Evolutionary conservation across 306 rosid species (phyloP).

Genomic region (Quercus aquifolioides): DNA sequence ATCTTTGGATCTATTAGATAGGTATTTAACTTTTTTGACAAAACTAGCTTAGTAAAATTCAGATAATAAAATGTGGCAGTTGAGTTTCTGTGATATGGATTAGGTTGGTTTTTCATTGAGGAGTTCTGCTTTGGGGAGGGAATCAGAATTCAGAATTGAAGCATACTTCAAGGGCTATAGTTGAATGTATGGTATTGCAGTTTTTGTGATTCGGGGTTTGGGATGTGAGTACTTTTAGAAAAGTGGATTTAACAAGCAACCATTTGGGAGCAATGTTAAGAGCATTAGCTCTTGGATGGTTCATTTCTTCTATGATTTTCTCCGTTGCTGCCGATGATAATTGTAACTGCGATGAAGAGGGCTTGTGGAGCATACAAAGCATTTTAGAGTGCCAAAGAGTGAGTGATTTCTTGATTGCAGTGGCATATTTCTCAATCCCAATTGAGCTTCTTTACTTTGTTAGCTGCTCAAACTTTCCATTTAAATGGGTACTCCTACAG

Average conservation of each 20-base stretch:
- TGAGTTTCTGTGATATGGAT: neutral
- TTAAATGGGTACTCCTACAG: conserved; percentile 96
- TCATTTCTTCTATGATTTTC: conserved; percentile 45
- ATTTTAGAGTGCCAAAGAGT: conserved; percentile 92
- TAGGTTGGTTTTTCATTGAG: neutral
- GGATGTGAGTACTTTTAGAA: conserved; percentile 25
- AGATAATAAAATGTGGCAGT: neutral
- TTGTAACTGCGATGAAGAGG: conserved; percentile 95
- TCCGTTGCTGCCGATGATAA: conserved; percentile 62
- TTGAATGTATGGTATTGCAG: neutral
- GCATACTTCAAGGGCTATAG: neutral
- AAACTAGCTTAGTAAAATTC: neutral
- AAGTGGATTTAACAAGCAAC: conserved; percentile 63
- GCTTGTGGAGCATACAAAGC: conserved; percentile 82
- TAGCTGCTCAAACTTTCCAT: conserved; percentile 96
- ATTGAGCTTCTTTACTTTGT: conserved; percentile 89
- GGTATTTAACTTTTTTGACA: neutral
- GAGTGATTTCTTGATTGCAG: conserved; percentile 95
- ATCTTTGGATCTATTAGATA: neutral
- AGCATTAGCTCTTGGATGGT: conserved; percentile 64
- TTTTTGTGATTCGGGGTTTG: neutral
- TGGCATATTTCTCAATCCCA: conserved; percentile 97
- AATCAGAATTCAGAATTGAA: neutral
- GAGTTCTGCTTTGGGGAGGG: neutral
- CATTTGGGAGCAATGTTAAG: conserved; percentile 80